Evolutionary conservation across 2,329 filamentous ascomycete species (phyloP).

Genomic region (Microdochium nivale): DNA sequence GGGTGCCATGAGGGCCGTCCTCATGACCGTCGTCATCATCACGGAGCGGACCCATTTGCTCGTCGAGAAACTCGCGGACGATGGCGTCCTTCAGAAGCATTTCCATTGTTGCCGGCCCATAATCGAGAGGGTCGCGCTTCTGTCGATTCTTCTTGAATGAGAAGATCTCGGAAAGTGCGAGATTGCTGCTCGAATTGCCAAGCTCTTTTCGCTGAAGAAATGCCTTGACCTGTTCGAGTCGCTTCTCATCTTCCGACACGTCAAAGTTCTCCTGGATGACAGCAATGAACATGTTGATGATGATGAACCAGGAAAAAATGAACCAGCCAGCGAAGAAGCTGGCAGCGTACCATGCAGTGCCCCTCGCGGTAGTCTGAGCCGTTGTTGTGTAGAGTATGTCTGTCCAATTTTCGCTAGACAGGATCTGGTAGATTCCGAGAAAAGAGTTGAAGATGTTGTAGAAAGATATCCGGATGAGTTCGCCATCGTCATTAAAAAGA

Average conservation of each 20-base stretch:
- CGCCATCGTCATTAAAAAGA: constrained; percentile 47
- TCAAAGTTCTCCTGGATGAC: constrained; percentile 99
- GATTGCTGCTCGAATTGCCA: constrained; percentile 60
- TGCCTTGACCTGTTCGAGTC: constrained; percentile 88
- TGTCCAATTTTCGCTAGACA: constrained; percentile 97
- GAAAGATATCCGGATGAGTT: constrained; percentile 66
- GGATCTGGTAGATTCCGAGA: constrained; percentile 92
- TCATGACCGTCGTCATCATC: constrained; percentile 19
- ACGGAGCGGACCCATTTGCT: constrained; percentile 42
- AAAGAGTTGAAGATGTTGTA: constrained; percentile 92
- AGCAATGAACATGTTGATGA: constrained; percentile 99
- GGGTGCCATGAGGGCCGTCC: constrained; percentile 23
- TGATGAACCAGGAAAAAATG: constrained; percentile 87
- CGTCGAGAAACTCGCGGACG: constrained; percentile 88
- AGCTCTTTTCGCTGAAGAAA: constrained; percentile 89
- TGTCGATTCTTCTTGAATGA: constrained; percentile 50
- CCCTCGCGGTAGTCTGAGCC: constrained; percentile 50
- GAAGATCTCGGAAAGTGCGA: constrained; percentile 67
- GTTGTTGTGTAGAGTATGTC: constrained; percentile 76
- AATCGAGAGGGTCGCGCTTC: constrained; percentile 77
- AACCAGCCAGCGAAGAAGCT: constrained; percentile 93
- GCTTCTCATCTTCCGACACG: constrained; percentile 96
- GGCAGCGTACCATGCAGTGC: constrained; percentile 88
- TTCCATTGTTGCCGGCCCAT: constrained; percentile 84
- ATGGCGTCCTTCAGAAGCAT: constrained; percentile 96